A percentile compares a stretch with the other conserved stretches of the same genome.
These are phyloP conservation scores for Candolleomyces aberdarensis DNA, from an alignment of 768 basidiomycete species.

Conservation along the genomic window DNA sequence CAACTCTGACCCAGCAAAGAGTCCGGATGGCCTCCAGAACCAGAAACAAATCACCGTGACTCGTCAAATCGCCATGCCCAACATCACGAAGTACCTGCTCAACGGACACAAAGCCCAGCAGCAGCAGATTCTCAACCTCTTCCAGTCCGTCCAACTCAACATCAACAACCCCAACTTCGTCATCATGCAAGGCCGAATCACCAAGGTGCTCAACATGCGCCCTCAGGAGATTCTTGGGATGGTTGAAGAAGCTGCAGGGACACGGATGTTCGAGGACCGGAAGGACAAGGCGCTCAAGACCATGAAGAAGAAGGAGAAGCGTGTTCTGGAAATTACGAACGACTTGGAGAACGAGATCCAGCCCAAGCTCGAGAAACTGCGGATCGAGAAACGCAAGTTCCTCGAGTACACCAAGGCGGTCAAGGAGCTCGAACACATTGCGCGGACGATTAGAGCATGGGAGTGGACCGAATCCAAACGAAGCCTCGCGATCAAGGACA, in stretches of 20 bases:
- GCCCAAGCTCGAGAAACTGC: slow-evolving; percentile 89
- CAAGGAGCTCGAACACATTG: slow-evolving; percentile 83
- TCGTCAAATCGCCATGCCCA: slow-evolving; percentile 94
- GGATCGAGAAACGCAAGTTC: slow-evolving; percentile 84
- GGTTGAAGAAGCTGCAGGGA: slow-evolving; percentile 98
- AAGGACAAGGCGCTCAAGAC: slow-evolving; percentile 96
- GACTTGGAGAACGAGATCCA: slow-evolving; percentile 87
- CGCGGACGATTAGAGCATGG: slow-evolving; percentile 77
- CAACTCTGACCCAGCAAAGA: slow-evolving; percentile 85
- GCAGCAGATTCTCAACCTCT: slow-evolving; percentile 81
- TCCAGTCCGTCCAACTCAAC: slow-evolving; percentile 96
- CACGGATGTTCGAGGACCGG: slow-evolving; percentile 97
- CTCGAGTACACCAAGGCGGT: slow-evolving; percentile 88
- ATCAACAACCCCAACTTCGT: slow-evolving; percentile 99
- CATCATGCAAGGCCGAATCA: slow-evolving; percentile 99
- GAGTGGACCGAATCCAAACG: slow-evolving; percentile 74
- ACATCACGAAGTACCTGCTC: slow-evolving; percentile 89
- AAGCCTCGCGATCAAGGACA: slow-evolving; percentile 57
- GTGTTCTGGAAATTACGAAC: slow-evolving; percentile 82
- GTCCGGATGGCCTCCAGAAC: slow-evolving; percentile 79
- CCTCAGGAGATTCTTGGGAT: slow-evolving; percentile 97
- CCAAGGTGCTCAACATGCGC: slow-evolving; percentile 98
- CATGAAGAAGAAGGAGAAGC: slow-evolving; percentile 97
- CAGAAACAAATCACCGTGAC: slow-evolving; percentile 93
- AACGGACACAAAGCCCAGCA: slow-evolving; percentile 95